Conservation (phyloP, 805 yeast genomes). For the Myxozyma neglecta region DNA sequence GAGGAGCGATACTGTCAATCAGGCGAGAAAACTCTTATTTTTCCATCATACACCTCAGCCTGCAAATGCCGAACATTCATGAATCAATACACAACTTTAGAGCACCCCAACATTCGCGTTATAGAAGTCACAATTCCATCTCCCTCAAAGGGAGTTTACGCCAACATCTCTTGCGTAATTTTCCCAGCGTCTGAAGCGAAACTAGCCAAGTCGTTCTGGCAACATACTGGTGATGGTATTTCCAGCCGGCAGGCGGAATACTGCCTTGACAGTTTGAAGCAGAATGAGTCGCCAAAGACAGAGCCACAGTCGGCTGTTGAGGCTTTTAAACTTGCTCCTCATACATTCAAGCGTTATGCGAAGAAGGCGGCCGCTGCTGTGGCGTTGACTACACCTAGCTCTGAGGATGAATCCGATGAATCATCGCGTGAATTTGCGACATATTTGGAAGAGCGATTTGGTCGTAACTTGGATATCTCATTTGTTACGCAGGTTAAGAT, state of each 20-base stretch:
- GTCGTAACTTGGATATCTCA: conserved; percentile 79
- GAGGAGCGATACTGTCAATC: conserved; percentile 75
- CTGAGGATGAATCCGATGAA: conserved; percentile 28
- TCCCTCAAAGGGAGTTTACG: conserved; percentile 40
- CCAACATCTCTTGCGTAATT: conserved; percentile 75
- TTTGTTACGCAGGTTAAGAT: conserved; percentile 73
- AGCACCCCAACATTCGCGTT: conserved; percentile 43
- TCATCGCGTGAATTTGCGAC: conserved; percentile 28
- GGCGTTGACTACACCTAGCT: conserved; percentile 3
- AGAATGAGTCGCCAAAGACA: conserved; percentile 4
- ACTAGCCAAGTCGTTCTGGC: conserved; percentile 89
- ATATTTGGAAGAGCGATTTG: conserved; percentile 77
- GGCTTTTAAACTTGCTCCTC: conserved; percentile 16
- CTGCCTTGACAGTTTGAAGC: conserved; percentile 49
- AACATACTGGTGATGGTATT: conserved; percentile 95
- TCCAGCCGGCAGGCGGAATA: conserved; percentile 89
- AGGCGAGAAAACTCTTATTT: conserved; percentile 71
- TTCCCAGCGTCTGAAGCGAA: conserved; percentile 60
- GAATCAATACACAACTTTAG: conserved; percentile 38
- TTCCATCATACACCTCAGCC: conserved; percentile 77
- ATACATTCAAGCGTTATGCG: conserved; percentile 27
- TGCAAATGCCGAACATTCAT: conserved; percentile 83
- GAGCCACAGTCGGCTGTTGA: conserved; percentile 15
- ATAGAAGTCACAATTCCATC: conserved; percentile 38
- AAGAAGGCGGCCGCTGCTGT: conserved; percentile 11